These are phyloP conservation scores for Ascochyta koolunga DNA, from an alignment of 2,329 filamentous ascomycete genomes.

Conservation along the genomic window DNA sequence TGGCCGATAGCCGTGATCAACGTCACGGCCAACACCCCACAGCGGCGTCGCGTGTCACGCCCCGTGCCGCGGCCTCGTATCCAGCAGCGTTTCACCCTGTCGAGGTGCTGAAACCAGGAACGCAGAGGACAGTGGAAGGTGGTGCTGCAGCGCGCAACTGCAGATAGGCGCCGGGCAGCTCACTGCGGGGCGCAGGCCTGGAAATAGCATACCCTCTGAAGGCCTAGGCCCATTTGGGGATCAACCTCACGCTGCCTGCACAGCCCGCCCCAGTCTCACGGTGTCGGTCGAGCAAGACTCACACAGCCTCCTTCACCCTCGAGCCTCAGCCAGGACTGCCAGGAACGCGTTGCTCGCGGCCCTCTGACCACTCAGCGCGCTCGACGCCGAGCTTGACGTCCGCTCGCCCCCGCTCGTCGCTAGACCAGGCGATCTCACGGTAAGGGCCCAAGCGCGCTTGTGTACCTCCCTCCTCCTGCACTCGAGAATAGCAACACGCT, in stretches of 20 bases:
- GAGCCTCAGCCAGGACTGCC: conserved; percentile 38
- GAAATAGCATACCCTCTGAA: conserved; percentile 9
- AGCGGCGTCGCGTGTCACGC: conserved; percentile 20
- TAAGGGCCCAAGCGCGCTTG: conserved; percentile 14
- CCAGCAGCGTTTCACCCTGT: conserved; percentile 24
- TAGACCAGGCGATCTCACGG: conserved; percentile 15
- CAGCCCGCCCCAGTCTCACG: conserved; percentile 20
- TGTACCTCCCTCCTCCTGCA: conserved; percentile 13
- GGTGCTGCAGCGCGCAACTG: conserved; percentile 13
- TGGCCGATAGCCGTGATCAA: conserved; percentile 14
- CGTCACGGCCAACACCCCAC: conserved; percentile 15
- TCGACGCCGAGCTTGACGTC: conserved; percentile 12
- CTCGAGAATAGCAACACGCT: conserved; percentile 21
- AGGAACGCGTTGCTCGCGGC: conserved; percentile 26
- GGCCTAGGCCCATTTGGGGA: conserved; percentile 11
- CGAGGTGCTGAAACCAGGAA: conserved; percentile 31
- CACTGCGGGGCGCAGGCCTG: conserved; percentile 11
- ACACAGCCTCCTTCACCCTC: conserved; percentile 39
- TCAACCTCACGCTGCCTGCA: conserved; percentile 13
- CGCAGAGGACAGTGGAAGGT: conserved; percentile 20
- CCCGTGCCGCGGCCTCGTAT: conserved; percentile 13
- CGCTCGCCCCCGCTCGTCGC: conserved; percentile 16
- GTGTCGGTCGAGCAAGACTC: conserved; percentile 22
- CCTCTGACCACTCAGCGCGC: conserved; percentile 32
- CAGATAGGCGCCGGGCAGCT: conserved; percentile 20